phyloP scores from a whole-genome alignment of 306 rosid species.

The Lupinus albus region DNA sequence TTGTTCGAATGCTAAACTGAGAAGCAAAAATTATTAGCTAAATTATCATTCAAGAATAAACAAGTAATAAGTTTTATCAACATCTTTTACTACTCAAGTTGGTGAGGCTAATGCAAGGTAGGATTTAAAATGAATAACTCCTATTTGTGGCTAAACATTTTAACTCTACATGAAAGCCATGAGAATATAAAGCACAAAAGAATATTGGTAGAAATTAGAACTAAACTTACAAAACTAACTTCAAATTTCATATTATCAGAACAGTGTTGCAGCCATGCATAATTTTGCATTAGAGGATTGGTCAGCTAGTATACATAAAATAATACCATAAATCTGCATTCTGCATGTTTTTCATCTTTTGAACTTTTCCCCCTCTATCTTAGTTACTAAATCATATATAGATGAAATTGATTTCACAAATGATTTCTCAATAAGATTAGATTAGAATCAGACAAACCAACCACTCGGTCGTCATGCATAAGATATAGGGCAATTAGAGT shows the following conservation, averaged over 20 bases:
- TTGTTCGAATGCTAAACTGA: slow-evolving; percentile 11
- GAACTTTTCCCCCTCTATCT: slow-evolving; percentile 26
- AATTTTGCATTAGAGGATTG: neutral
- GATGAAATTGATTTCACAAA: slow-evolving; percentile 21
- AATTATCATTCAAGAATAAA: neutral
- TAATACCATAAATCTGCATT: slow-evolving; percentile 5
- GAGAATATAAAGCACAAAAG: slow-evolving; percentile 9
- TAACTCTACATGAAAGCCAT: slow-evolving; percentile 22
- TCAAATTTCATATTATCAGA: slow-evolving; percentile 13
- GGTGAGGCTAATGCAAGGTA: neutral
- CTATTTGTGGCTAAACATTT: slow-evolving; percentile 12
- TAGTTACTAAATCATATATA: slow-evolving; percentile 13
- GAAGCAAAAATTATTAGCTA: slow-evolving; percentile 17
- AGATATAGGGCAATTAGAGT: slow-evolving; percentile 19
- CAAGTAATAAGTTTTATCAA: slow-evolving; percentile 1
- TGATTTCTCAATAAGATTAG: slow-evolving; percentile 22
- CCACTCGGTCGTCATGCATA: slow-evolving; percentile 24
- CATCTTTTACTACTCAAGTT: slow-evolving; percentile 1
- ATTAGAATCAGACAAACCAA: slow-evolving; percentile 24
- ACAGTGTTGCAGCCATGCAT: slow-evolving; percentile 4
- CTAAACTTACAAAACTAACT: slow-evolving; percentile 25
- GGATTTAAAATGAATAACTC: neutral
- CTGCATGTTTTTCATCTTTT: slow-evolving; percentile 7
- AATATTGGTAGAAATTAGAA: slow-evolving; percentile 6
- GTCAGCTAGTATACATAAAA: slow-evolving; percentile 8